phyloP scores from a whole-genome alignment of 176 grass and related monocot species.

The Zoysia pacifica region DNA sequence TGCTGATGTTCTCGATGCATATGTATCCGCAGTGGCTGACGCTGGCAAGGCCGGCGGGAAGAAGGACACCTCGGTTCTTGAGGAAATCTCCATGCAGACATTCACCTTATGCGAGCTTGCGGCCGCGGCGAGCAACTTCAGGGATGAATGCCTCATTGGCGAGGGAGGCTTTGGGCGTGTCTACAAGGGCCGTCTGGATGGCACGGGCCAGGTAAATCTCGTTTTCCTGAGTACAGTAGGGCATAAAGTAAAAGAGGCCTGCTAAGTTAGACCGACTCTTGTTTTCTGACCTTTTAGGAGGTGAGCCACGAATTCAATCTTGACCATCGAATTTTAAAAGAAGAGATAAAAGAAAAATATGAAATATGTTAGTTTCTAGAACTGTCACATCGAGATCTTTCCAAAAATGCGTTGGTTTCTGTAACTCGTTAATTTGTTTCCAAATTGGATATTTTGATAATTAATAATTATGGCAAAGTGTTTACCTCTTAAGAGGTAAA shows the following conservation, averaged over 20 bases:
- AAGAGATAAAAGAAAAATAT: too few relatives aligned
- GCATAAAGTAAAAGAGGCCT: neutral
- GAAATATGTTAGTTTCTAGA: too few relatives aligned
- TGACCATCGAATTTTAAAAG: too few relatives aligned
- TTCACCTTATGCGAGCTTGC: slow-evolving; percentile 92
- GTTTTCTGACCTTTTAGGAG: too few relatives aligned
- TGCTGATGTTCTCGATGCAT: slow-evolving; percentile 5
- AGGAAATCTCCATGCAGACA: slow-evolving; percentile 73
- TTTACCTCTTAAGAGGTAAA: too few relatives aligned
- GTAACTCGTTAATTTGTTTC: too few relatives aligned
- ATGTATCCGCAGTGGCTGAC: slow-evolving; percentile 35
- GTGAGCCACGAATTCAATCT: too few relatives aligned
- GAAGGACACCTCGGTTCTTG: slow-evolving; percentile 48
- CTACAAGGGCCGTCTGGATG: slow-evolving; percentile 76
- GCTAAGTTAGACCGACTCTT: too few relatives aligned
- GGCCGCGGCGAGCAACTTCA: slow-evolving; percentile 75
- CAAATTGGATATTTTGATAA: too few relatives aligned
- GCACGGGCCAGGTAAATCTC: slow-evolving; percentile 61
- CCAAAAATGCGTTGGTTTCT: too few relatives aligned
- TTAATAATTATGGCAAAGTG: too few relatives aligned
- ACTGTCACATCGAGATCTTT: too few relatives aligned
- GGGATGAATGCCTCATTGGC: slow-evolving; percentile 77
- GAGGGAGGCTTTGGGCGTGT: slow-evolving; percentile 93
- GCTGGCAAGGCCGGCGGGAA: slow-evolving; percentile 24
- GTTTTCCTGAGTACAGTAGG: slow-evolving; percentile 2